A percentile compares a stretch with the other conserved stretches of the same genome.
Conservation (phyloP, 2,329 filamentous ascomycete genomes). For the Tolypocladium album region DNA sequence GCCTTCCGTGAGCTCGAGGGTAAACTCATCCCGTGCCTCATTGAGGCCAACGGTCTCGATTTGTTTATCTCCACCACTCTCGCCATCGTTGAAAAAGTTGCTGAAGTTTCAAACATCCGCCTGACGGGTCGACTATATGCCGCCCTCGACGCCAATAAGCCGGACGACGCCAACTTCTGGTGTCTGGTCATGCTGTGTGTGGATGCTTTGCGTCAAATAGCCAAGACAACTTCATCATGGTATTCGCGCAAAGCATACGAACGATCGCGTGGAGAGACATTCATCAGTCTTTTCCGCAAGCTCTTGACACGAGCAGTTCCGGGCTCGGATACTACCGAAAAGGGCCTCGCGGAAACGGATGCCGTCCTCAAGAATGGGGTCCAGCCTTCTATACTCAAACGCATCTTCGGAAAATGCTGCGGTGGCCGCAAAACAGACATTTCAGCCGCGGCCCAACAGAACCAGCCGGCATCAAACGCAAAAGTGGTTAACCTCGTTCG, state of each 20-base stretch:
- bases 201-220: slow-evolving; percentile 20
- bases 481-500: slow-evolving; percentile 86
- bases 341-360: slow-evolving; percentile 13
- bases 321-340: slow-evolving; percentile 26
- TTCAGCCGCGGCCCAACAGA: slow-evolving; percentile 12
- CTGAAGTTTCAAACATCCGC: slow-evolving; percentile 26
- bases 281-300: slow-evolving; percentile 26
- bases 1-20: slow-evolving; percentile 64
- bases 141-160: slow-evolving; percentile 18
- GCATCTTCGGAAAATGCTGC: slow-evolving; percentile 10
- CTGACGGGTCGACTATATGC: slow-evolving; percentile 24
- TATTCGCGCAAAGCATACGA: slow-evolving; percentile 79
- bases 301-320: slow-evolving; percentile 26
- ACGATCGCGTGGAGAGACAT: slow-evolving; percentile 62
- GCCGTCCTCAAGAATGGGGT: background rate
- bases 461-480: slow-evolving; percentile 63
- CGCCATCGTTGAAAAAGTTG: slow-evolving; percentile 39
- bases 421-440: slow-evolving; percentile 9
- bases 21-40: slow-evolving; percentile 57
- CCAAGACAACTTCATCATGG: slow-evolving; percentile 47
- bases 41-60: slow-evolving; percentile 72
- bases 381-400: background rate
- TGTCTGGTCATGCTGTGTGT: slow-evolving; percentile 23
- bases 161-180: slow-evolving; percentile 23
- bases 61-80: slow-evolving; percentile 56